Evolutionary conservation across 371 early-diverging fungal species (phyloP).

Genomic region (Apophysomyces ossiformis): DNA sequence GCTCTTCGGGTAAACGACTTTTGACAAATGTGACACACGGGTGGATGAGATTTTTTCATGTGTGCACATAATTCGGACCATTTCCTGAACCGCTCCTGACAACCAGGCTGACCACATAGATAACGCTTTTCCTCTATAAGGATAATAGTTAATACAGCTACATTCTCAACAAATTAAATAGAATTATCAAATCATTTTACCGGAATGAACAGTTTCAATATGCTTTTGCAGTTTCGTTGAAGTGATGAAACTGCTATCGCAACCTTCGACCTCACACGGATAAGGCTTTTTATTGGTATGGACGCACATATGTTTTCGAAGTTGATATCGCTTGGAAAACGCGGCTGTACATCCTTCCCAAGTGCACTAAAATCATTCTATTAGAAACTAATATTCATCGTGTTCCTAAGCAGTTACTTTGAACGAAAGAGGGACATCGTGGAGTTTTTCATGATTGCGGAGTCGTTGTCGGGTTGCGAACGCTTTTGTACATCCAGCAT

Average conservation of each 20-base stretch:
- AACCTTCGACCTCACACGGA: slow-evolving; percentile 49
- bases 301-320: slow-evolving; percentile 56
- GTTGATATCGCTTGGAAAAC: slow-evolving; percentile 60
- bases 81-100: slow-evolving; percentile 52
- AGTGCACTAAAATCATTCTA: slow-evolving; percentile 43
- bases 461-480: slow-evolving; percentile 51
- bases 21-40: slow-evolving; percentile 56
- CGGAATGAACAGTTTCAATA: slow-evolving; percentile 48
- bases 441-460: slow-evolving; percentile 50
- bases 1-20: slow-evolving; percentile 43
- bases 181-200: slow-evolving; percentile 32
- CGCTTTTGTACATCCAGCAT: slow-evolving; percentile 36
- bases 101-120: slow-evolving; percentile 54
- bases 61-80: slow-evolving; percentile 70
- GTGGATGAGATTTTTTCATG: slow-evolving; percentile 51
- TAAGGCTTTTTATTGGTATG: slow-evolving; percentile 54
- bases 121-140: slow-evolving; percentile 52
- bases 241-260: slow-evolving; percentile 55
- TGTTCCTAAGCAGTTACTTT: slow-evolving; percentile 30
- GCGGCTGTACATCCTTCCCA: slow-evolving; percentile 56
- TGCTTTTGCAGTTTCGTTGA: slow-evolving; percentile 62
- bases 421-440: slow-evolving; percentile 39
- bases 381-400: neutral
- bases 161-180: neutral
- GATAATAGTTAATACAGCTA: neutral